These are phyloP conservation scores for Paralagenidium karlingii DNA, from an alignment of 352 stramenopile genomes.

Conservation along the genomic window DNA sequence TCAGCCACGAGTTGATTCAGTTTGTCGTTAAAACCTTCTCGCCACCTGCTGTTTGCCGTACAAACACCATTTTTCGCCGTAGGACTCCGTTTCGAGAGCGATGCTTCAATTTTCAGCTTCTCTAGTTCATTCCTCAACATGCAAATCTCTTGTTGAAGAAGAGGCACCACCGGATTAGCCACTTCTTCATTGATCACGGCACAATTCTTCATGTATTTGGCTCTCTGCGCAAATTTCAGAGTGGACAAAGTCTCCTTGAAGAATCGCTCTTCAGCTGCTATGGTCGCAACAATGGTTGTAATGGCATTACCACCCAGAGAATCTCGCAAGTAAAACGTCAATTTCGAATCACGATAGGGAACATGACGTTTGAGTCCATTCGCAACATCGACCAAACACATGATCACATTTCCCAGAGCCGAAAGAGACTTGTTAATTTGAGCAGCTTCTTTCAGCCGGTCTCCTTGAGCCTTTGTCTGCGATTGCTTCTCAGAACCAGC, in stretches of 20 bases:
- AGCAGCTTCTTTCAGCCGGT: constrained; percentile 77
- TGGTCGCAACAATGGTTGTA: constrained; percentile 75
- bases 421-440: constrained; percentile 87
- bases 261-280: constrained; percentile 70
- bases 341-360: constrained; percentile 79
- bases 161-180: constrained; percentile 49
- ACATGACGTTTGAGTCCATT: constrained; percentile 72
- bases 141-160: constrained; percentile 67
- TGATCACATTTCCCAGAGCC: constrained; percentile 82
- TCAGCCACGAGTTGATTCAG: too few relatives aligned
- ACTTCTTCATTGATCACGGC: constrained; percentile 74
- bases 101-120: too few relatives aligned
- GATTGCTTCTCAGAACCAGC: constrained; percentile 81
- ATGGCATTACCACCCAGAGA: constrained; percentile 78
- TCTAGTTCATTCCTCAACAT: constrained; percentile 47
- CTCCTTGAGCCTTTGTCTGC: constrained; percentile 61
- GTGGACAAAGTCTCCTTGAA: constrained; percentile 80
- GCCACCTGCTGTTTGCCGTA: too few relatives aligned
- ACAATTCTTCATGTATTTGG: constrained; percentile 85
- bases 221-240: constrained; percentile 78
- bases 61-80: too few relatives aligned
- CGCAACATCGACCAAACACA: constrained; percentile 74
- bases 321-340: constrained; percentile 72
- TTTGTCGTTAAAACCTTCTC: too few relatives aligned
- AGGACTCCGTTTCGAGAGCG: too few relatives aligned